Base-by-base conservation (phyloP, 345 rosid species). In the Heritiera fomes region DNA sequence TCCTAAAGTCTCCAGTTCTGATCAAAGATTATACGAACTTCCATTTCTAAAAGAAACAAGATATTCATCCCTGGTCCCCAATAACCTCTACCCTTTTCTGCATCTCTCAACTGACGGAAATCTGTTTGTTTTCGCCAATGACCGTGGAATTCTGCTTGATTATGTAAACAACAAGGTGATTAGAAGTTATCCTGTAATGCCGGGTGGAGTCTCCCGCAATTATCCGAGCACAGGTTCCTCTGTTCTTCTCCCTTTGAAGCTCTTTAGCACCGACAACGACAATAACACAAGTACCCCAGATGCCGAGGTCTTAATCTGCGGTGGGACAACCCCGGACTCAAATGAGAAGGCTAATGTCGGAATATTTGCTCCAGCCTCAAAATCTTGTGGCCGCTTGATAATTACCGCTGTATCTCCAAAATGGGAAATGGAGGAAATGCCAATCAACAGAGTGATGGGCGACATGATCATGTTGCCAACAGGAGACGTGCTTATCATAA, bases 401-500 rank as follows among this genome's bases (percentile, higher is more conserved):
- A 78, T 84, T 55, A 84, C 80, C 1, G 75, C 75, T 2, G 15
- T 67, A 14, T 76, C 71, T 23, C 81, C 87, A 1, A 45, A 67
- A 8, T 81, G 84, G 87, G 79, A 49, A 53, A 87, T 87, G 82
- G 90, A 89, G 76, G 84, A 78, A 69, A 89, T 89, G 90, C 84
- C 92, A 9, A 12, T 84, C 15, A 84, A 75, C 12, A 79, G 90
- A 75, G 79, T 84, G 78, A 85, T 87, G 87, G 87, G 87, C 3
- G 90, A 87, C 75, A 87, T 89, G 91, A 86, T 85, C 7, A 56
- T 89, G 82, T 79, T 89, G 6, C 91, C 91, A 0, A 82, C 87
- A 5, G 90, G 87, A 12, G 87, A 85, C 8, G 89, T 83, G 1
- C 41, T 87, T 28, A 65, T 87, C 20, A 78, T 89, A 6, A 89